Base-by-base conservation (phyloP, 2,329 filamentous ascomycete species). In the Aureobasidium sp. region DNA sequence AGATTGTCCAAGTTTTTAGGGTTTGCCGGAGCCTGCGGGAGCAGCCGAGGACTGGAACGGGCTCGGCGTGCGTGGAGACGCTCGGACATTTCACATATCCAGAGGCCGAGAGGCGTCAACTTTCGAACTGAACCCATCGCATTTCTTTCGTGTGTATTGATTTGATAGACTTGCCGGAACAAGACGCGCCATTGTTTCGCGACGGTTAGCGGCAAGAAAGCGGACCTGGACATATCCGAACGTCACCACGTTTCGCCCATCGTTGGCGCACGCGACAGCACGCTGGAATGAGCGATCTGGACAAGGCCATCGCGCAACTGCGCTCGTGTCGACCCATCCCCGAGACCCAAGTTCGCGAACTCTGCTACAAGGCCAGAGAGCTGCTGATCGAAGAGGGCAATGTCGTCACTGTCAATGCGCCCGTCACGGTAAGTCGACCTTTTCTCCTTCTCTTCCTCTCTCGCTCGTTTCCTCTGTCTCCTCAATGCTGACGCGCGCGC, bases 311-410 rank as follows among this genome's bases (percentile, higher is more conserved):
- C 71, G 88, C 90, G 74, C 92, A 96, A 76, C 81, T 99, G 71
- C 90, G 94, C 79, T 89, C 91, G 72, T 99, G 94, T 77, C 89
- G 92, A 64, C 92, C 93, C 60, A 99, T 99, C 67, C 93, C 94
- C 64, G 94, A 99, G 78, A 81, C 86, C 42, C 90, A 97, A 77
- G 95, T 99, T 63, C 88, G 93, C 71, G 93, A 99, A 77, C 82
- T 99, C 68, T 97, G 94, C 77, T 93, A 96, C 80, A 96, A 96
- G 73, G 94, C 94, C 57, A 85, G 94, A 65, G 94, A 99, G 78
- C 83, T 99, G 59, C 78, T 99, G 66, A 96, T 99, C 64, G 94
- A 97, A 75, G 94, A 99, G 77, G 93, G 90, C 66, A 97, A 99
- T 73, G 93, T 97, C 54, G 93, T 97, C 65, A 91, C 89, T 19